Percentiles rank a stretch among this genome's conserved stretches.
These are phyloP conservation scores for Salisapilia sapeloensis DNA, from an alignment of 352 stramenopile species.

Conservation along the genomic window DNA sequence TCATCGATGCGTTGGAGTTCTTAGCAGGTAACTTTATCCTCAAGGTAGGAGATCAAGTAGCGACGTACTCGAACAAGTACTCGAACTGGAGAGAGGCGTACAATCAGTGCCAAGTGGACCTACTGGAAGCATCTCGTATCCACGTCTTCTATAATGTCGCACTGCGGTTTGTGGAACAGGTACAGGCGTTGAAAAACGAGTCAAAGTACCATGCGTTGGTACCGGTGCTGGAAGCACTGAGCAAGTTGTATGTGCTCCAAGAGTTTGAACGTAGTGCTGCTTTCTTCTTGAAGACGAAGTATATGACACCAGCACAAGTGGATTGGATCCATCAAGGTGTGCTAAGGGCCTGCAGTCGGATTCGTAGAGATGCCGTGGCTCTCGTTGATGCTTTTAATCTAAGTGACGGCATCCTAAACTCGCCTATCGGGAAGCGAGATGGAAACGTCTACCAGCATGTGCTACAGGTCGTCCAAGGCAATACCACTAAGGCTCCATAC, in stretches of 20 bases:
- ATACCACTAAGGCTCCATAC: slow-evolving; percentile 25
- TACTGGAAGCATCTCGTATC: slow-evolving; percentile 46
- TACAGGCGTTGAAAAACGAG: slow-evolving; percentile 21
- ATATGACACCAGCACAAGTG: slow-evolving; percentile 32
- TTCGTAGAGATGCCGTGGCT: slow-evolving; percentile 41
- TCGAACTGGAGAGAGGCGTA: slow-evolving; percentile 18
- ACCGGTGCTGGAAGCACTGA: slow-evolving; percentile 37
- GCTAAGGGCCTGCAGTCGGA: slow-evolving; percentile 16
- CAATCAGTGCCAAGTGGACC: slow-evolving; percentile 60
- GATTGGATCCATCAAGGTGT: slow-evolving; percentile 24
- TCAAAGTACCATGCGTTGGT: slow-evolving; percentile 10
- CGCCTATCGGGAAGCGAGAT: slow-evolving; percentile 33
- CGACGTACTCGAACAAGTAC: slow-evolving; percentile 5
- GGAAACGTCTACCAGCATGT: slow-evolving; percentile 62
- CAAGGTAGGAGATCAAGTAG: slow-evolving; percentile 16
- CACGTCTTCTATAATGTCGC: slow-evolving; percentile 69
- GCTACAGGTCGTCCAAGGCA: slow-evolving; percentile 21
- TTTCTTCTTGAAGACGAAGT: slow-evolving; percentile 40
- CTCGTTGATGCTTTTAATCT: slow-evolving; percentile 67
- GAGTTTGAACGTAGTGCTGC: slow-evolving; percentile 32
- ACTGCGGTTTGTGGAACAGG: slow-evolving; percentile 26
- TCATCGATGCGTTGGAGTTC: slow-evolving; percentile 25
- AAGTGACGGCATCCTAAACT: slow-evolving; percentile 52
- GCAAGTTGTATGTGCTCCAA: slow-evolving; percentile 57
- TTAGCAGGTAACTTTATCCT: slow-evolving; percentile 35